Base-by-base conservation (phyloP, 2,329 filamentous ascomycete genomes). In the Malbranchea zuffiana region DNA sequence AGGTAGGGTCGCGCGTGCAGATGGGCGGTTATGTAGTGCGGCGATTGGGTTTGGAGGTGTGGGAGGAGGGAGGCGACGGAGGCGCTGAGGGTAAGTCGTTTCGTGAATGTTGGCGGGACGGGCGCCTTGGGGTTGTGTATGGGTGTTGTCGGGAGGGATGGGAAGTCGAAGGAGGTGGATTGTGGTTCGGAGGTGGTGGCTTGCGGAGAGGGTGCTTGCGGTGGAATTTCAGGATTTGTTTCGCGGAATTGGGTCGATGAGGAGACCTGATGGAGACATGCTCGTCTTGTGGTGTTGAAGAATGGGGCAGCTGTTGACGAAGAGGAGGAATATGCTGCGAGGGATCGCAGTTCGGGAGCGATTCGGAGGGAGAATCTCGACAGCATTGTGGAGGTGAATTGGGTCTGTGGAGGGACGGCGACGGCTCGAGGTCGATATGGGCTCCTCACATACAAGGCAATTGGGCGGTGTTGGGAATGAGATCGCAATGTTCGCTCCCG, bases 1-100 rank as follows among this genome's bases (percentile, higher is more conserved):
- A 69, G 60, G 51, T 66, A 69, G n/a, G 66, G 65, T n/a, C 60
- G 57, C 3, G 61, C 59, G 47, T 69, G 66, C 19, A 69, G 48
- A 47, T 68, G 63, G 7, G 64, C 61, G 17, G 59, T 57, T 26
- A 68, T 57, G 50, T 67, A 69, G 53, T 67, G 63, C 16, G 64
- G 61, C 24, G 53, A 49, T 47, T 69, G 66, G 29, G 56, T 50
- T 27, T 52, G 51, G 35, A 69, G 61, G 37, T 60, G 51, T 5
- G 66, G 65, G 21, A 69, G 61, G 35, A 61, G 57, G 13, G 52
- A 46, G 45, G 63, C 55, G 21, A 66, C 48, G 10, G 63, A 59
- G 42, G 59, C 50, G 12, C 56, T 60, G 37, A 67, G 52, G 46
- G 62, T 54, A 15, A 66, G 50, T 3, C 62, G 60, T 1, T 45